These are phyloP conservation scores for Pythium plurisporium DNA, from an alignment of 352 stramenopile species.

Conservation along the genomic window DNA sequence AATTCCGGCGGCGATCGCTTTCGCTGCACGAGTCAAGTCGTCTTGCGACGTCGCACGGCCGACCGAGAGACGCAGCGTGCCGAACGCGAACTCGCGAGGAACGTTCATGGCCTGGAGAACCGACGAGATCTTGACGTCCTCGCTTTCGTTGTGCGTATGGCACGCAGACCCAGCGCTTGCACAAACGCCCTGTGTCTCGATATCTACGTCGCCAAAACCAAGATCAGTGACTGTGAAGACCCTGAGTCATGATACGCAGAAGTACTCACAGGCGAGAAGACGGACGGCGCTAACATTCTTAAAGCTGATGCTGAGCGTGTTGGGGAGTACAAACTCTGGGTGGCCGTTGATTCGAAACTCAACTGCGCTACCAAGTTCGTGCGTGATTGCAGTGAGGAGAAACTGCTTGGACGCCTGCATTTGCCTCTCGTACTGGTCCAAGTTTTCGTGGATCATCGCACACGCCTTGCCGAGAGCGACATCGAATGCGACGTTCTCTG, in stretches of 20 bases:
- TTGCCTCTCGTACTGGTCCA: slow-evolving; percentile 65
- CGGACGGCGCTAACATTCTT: slow-evolving; percentile 72
- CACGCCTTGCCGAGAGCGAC: slow-evolving; percentile 90
- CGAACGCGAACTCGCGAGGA: slow-evolving; percentile 78
- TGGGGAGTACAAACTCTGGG: slow-evolving; percentile 83
- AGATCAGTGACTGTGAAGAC: background rate
- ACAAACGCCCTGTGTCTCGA: slow-evolving; percentile 83
- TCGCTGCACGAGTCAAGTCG: slow-evolving; percentile 84
- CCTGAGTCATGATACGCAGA: background rate
- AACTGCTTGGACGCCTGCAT: slow-evolving; percentile 63
- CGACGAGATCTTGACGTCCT: slow-evolving; percentile 70
- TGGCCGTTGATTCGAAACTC: slow-evolving; percentile 85
- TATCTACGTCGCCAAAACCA: slow-evolving; percentile 27
- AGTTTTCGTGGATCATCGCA: slow-evolving; percentile 51
- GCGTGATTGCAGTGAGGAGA: slow-evolving; percentile 49
- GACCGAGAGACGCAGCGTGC: slow-evolving; percentile 94
- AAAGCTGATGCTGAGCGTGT: slow-evolving; percentile 96
- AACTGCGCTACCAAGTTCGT: slow-evolving; percentile 41
- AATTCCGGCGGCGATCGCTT: slow-evolving; percentile 69
- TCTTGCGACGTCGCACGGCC: slow-evolving; percentile 86
- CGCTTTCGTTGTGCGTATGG: slow-evolving; percentile 71
- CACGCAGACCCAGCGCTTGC: slow-evolving; percentile 93
- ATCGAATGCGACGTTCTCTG: slow-evolving; percentile 95
- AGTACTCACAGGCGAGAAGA: slow-evolving; percentile 72
- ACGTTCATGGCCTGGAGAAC: slow-evolving; percentile 94